phyloP scores from a whole-genome alignment of 371 early-diverging fungal genomes.

The Nematocida homosporus region DNA sequence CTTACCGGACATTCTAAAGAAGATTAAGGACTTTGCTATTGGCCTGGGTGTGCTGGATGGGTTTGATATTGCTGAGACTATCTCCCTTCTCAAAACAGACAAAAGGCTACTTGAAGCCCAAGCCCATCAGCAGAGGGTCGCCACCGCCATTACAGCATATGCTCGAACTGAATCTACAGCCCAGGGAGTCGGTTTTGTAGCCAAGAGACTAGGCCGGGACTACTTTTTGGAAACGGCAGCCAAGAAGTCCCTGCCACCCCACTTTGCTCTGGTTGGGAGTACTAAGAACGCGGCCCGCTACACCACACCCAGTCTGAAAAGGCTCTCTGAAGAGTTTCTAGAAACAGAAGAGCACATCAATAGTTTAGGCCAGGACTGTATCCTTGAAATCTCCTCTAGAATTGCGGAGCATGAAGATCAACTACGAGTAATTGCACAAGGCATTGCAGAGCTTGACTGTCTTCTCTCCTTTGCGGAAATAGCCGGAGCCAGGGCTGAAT shows the following conservation, averaged over 20 bases:
- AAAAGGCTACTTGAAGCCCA: constrained; percentile 41
- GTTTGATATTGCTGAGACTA: constrained; percentile 42
- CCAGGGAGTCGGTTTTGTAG: constrained; percentile 9
- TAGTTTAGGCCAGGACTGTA: constrained; percentile 1
- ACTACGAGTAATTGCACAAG: constrained; percentile 72
- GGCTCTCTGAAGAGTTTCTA: constrained; percentile 72
- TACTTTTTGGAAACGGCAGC: constrained; percentile 26
- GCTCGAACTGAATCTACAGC: constrained; percentile 30
- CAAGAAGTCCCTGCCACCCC: constrained; percentile 3
- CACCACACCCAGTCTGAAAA: constrained; percentile 73
- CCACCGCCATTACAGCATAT: constrained; percentile 53
- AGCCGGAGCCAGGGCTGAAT: constrained; percentile 73
- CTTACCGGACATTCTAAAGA: constrained; percentile 2
- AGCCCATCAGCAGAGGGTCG: constrained; percentile 40
- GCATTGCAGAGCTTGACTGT: constrained; percentile 82
- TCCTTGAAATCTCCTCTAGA: constrained; percentile 32
- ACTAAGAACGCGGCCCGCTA: constrained; percentile 76
- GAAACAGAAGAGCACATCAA: constrained; percentile 77
- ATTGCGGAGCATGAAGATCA: constrained; percentile 21
- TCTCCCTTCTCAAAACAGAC: constrained; percentile 55
- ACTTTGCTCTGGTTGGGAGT: constrained; percentile 74
- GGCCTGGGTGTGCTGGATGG: constrained; percentile 1
- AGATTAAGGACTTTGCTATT: background rate
- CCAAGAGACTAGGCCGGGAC: constrained; percentile 52
- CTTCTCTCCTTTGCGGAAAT: constrained; percentile 70